Evolutionary conservation across 495 filamentous ascomycete species (phyloP).

Genomic region (Penicillium canescens): DNA sequence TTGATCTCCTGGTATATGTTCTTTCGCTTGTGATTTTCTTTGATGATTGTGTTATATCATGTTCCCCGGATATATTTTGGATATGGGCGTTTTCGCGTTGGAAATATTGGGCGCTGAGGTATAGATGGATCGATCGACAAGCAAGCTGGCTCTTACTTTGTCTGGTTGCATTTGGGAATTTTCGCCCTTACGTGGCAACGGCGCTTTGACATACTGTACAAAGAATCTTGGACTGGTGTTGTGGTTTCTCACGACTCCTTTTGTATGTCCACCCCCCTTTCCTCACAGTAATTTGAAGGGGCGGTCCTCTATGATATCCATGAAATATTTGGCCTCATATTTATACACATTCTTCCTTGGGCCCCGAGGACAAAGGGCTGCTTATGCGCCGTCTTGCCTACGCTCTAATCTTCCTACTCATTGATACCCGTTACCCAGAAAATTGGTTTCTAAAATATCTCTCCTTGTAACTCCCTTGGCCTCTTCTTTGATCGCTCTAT

Average conservation of each 20-base stretch:
- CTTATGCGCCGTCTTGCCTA: no score
- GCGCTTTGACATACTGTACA: not conserved
- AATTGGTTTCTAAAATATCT: no score
- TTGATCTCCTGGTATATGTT: not conserved
- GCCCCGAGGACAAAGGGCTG: no score
- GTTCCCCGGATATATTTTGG: not conserved
- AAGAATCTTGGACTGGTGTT: not conserved
- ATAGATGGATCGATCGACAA: not conserved
- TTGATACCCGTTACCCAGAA: no score
- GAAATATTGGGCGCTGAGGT: not conserved
- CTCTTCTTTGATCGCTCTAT: not conserved
- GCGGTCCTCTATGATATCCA: no score
- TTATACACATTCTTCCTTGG: no score
- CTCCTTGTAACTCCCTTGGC: no score
- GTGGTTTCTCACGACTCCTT: not conserved
- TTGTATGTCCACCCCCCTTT: not conserved
- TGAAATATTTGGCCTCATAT: no score
- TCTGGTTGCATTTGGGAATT: not conserved
- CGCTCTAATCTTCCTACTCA: no score
- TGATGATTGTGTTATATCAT: not conserved
- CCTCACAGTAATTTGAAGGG: not conserved
- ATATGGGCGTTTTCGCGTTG: not conserved
- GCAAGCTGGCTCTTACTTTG: slow-evolving; percentile 3
- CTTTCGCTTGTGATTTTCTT: not conserved
- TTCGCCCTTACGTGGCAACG: not conserved